Evolutionary conservation across 495 filamentous ascomycete species (phyloP).

Genomic region (Elasticomyces elasticus): DNA sequence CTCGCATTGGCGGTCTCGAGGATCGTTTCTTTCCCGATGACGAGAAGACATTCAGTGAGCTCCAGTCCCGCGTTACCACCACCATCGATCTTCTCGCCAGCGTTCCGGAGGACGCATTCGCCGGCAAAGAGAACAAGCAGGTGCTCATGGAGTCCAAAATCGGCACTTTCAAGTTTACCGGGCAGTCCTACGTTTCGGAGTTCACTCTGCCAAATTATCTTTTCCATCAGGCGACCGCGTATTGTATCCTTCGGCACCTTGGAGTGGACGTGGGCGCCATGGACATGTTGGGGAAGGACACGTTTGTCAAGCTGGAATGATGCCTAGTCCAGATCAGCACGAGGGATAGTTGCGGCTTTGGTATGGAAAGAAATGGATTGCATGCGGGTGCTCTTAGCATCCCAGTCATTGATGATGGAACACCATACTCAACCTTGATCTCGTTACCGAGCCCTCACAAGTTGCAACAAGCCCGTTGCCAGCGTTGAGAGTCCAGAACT

Average conservation of each 20-base stretch:
- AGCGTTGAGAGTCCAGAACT: too few species aligned
- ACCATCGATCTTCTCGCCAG: constrained; percentile 18
- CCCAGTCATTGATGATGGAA: too few species aligned
- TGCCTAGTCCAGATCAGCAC: too few species aligned
- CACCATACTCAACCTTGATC: too few species aligned
- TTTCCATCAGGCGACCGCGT: constrained; percentile 49
- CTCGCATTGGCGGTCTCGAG: constrained; percentile 7
- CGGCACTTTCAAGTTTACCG: constrained; percentile 16
- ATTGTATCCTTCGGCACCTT: constrained; percentile 45
- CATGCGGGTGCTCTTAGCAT: too few species aligned
- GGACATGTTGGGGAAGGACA: constrained; percentile 36
- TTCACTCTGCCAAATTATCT: constrained; percentile 45
- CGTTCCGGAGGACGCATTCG: constrained; percentile 8
- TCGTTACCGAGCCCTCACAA: too few species aligned
- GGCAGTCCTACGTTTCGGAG: constrained; percentile 28
- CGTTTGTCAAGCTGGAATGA: constrained; percentile 2
- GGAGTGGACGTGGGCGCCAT: constrained; percentile 49
- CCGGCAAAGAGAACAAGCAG: constrained; percentile 15
- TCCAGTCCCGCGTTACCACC: constrained; percentile 14
- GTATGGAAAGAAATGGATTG: too few species aligned
- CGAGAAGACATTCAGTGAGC: constrained; percentile 20
- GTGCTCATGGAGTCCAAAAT: not conserved
- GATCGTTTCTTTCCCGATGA: constrained; percentile 8
- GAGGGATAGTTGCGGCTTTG: too few species aligned
- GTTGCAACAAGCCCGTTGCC: too few species aligned